A percentile compares a stretch with the other conserved stretches of the same genome.
phyloP scores from a whole-genome alignment of 306 rosid genomes.

The Betula pendula region DNA sequence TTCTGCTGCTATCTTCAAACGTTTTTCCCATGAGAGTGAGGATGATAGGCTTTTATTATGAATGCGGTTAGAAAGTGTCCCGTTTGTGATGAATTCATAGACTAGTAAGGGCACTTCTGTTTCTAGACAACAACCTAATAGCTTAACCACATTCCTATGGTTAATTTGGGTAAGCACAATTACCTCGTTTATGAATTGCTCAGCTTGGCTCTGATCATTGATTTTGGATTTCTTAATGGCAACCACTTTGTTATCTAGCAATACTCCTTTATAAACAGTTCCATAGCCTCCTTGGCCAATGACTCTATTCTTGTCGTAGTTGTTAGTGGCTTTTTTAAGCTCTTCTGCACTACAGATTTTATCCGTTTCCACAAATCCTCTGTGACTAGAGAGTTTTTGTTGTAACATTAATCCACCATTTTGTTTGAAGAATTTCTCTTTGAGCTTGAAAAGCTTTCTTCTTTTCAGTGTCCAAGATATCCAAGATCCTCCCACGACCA shows the following conservation, averaged over 20 bases:
- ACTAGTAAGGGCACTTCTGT: no score
- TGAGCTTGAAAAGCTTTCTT: slow-evolving; percentile 38
- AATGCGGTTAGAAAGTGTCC: no score
- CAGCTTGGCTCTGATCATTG: slow-evolving; percentile 31
- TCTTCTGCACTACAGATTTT: slow-evolving; percentile 32
- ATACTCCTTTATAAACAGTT: slow-evolving; percentile 41
- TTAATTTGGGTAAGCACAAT: slow-evolving; percentile 46
- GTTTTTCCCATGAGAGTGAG: no score
- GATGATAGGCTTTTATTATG: no score
- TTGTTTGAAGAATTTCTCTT: slow-evolving; percentile 30
- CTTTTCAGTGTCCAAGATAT: slow-evolving; percentile 27
- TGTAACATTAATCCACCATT: slow-evolving; percentile 47
- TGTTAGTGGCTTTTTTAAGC: slow-evolving; percentile 45
- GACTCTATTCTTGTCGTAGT: slow-evolving; percentile 22
- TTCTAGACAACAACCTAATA: no score
- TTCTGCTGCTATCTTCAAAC: no score
- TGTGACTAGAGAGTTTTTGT: slow-evolving; percentile 23
- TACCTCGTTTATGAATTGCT: slow-evolving; percentile 52
- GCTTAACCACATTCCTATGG: no score
- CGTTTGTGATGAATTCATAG: no score
- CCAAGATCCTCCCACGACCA: slow-evolving; percentile 28
- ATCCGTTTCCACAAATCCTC: slow-evolving; percentile 5
- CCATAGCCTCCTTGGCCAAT: slow-evolving; percentile 50
- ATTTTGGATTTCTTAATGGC: slow-evolving; percentile 56
- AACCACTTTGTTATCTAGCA: slow-evolving; percentile 11